These are phyloP conservation scores for Backusella australiensis DNA, from an alignment of 192 early-diverging fungal species.

Conservation along the genomic window DNA sequence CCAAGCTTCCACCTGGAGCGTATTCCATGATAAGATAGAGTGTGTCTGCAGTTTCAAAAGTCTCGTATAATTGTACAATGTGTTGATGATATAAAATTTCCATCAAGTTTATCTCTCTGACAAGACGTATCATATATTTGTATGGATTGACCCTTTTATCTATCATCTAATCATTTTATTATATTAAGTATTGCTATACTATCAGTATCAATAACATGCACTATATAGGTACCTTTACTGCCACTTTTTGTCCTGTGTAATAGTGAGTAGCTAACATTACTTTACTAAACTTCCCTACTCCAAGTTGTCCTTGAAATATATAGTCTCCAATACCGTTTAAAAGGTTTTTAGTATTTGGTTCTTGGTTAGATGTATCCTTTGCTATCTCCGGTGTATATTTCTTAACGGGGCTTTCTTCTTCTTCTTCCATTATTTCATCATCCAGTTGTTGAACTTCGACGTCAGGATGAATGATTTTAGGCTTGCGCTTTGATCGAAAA, in stretches of 20 bases:
- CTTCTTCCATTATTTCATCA: neutral
- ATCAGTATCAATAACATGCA: neutral
- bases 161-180: conserved; percentile 35
- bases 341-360: neutral
- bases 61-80: conserved; percentile 84
- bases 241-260: conserved; percentile 35
- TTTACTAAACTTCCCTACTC: conserved; percentile 79
- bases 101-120: conserved; percentile 77
- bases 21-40: conserved; percentile 89
- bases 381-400: neutral
- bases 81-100: conserved; percentile 87
- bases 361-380: neutral
- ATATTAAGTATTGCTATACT: neutral
- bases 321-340: conserved; percentile 65
- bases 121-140: conserved; percentile 55
- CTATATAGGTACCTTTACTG: conserved; percentile 30
- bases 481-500: neutral
- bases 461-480: neutral
- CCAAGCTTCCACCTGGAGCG: conserved; percentile 78
- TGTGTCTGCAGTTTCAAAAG: conserved; percentile 73
- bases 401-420: neutral
- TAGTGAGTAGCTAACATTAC: conserved; percentile 72
- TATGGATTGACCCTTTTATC: conserved; percentile 47
- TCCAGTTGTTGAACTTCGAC: neutral
- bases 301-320: conserved; percentile 69